These are phyloP conservation scores for Sanghuangporus baumii DNA, from an alignment of 1,284 basidiomycete species.

Conservation along the genomic window DNA sequence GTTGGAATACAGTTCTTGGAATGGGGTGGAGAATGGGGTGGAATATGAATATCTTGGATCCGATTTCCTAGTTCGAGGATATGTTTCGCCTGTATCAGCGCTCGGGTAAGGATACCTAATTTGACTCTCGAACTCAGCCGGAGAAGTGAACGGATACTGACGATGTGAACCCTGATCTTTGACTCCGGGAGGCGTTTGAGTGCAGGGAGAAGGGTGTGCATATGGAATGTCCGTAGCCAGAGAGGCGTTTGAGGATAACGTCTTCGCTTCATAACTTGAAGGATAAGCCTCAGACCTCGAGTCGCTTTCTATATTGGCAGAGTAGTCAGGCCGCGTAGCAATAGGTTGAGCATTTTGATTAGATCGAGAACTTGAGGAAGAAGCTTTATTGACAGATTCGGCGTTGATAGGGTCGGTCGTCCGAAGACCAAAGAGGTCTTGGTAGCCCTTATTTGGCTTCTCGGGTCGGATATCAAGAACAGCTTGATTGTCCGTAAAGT, in stretches of 20 bases:
- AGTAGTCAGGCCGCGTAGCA: neutral
- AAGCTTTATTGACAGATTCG: neutral
- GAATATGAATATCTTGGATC: neutral
- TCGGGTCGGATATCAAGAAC: neutral
- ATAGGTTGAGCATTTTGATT: neutral
- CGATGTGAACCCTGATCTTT: neutral
- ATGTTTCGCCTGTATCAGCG: neutral
- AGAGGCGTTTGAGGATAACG: neutral
- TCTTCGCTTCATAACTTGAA: neutral
- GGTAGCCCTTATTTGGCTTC: neutral
- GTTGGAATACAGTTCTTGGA: neutral
- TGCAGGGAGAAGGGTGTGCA: neutral
- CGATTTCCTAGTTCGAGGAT: neutral
- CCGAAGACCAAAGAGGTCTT: neutral
- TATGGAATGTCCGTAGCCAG: neutral
- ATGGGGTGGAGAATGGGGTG: neutral
- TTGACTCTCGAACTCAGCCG: neutral
- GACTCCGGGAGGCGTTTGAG: no score
- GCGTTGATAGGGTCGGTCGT: neutral
- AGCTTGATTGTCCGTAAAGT: neutral
- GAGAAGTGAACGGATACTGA: neutral
- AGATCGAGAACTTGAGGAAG: neutral
- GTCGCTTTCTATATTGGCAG: neutral
- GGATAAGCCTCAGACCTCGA: no score
- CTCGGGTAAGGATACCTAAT: neutral